These are phyloP conservation scores for Nicotiana benthamiana DNA, from an alignment of 257 asterid species.

Conservation along the genomic window DNA sequence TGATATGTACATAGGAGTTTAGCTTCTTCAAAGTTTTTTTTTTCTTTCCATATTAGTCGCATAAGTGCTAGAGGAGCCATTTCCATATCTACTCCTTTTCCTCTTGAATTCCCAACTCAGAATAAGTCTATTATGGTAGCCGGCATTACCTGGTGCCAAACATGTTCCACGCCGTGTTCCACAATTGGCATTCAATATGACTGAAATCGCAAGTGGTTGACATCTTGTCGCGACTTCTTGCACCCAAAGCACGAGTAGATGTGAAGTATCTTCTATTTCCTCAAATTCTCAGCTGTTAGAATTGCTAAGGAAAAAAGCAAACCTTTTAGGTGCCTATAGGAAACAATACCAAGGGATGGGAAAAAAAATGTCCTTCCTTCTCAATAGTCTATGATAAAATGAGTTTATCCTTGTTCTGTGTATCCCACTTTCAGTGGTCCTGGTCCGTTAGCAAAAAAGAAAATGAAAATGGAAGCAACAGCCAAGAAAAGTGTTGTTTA, in stretches of 20 bases:
- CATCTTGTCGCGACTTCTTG: not conserved
- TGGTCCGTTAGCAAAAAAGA: not conserved
- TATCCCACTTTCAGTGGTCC: not conserved
- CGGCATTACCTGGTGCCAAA: not conserved
- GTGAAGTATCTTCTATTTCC: not conserved
- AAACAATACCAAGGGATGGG: not conserved
- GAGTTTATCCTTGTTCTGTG: not conserved
- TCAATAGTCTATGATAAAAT: not conserved
- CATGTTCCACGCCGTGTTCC: not conserved
- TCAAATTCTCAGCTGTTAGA: not conserved
- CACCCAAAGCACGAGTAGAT: not conserved
- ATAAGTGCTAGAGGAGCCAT: not conserved
- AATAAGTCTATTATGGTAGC: not conserved
- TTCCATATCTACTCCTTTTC: not conserved
- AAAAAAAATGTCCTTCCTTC: not conserved
- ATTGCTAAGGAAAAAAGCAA: slow-evolving; percentile 1
- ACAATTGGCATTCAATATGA: not conserved
- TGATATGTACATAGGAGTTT: not conserved
- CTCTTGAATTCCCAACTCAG: not conserved
- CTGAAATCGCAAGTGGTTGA: not conserved
- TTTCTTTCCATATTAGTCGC: not conserved
- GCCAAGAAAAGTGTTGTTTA: not conserved
- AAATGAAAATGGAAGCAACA: not conserved
- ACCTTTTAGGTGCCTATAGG: slow-evolving; percentile 1
- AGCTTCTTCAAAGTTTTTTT: not conserved